These are phyloP conservation scores for Postia placenta DNA, from an alignment of 768 basidiomycete species.

Conservation along the genomic window DNA sequence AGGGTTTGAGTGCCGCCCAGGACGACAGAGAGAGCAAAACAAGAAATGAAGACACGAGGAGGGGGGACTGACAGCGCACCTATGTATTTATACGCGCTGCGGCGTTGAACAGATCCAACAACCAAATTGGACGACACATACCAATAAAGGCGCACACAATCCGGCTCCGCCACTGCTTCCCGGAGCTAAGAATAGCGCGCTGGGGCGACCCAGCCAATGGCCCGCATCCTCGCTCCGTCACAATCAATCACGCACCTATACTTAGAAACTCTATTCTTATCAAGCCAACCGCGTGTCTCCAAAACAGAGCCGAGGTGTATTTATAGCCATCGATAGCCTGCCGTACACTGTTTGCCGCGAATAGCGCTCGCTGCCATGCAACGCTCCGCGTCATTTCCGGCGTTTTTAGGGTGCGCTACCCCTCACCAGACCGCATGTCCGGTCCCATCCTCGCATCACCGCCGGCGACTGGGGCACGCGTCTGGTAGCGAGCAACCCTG, in stretches of 20 bases:
- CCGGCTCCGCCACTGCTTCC: neutral
- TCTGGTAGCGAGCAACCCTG: neutral
- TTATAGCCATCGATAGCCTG: neutral
- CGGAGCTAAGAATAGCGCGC: neutral
- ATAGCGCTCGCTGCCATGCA: neutral
- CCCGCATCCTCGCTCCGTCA: neutral
- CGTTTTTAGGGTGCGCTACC: neutral
- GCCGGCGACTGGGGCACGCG: too few relatives aligned
- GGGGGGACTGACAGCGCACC: neutral
- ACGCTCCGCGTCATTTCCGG: neutral
- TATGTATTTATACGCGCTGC: neutral
- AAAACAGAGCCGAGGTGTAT: neutral
- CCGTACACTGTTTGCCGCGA: neutral
- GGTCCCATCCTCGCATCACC: neutral
- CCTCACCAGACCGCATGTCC: neutral
- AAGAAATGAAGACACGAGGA: neutral
- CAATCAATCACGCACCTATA: neutral
- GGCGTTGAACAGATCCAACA: neutral
- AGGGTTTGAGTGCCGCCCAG: neutral
- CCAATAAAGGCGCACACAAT: neutral
- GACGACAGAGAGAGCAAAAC: slow-evolving; percentile 10
- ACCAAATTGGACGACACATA: neutral
- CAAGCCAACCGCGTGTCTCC: neutral
- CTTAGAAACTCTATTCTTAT: neutral
- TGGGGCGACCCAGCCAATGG: neutral